Conservation (phyloP, 2,329 filamentous ascomycete species). For the Pseudodiploospora longispora region DNA sequence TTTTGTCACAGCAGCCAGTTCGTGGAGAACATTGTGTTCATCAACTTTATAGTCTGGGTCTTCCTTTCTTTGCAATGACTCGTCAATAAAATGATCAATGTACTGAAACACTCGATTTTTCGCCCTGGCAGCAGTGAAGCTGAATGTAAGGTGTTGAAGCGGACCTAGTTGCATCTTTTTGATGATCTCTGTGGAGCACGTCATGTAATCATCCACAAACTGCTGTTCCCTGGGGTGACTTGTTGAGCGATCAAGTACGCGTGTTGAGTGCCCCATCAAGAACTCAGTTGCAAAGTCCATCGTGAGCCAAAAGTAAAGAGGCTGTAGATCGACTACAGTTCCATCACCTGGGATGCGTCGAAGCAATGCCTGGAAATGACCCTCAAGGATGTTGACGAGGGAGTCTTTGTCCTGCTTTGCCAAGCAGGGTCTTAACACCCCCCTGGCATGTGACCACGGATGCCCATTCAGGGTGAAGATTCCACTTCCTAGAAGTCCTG, state of each 20-base stretch:
- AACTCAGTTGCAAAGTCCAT: constrained; percentile 43
- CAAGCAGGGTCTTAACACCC: constrained; percentile 26
- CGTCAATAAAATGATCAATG: constrained; percentile 36
- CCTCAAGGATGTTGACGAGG: constrained; percentile 21
- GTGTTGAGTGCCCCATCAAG: constrained; percentile 26
- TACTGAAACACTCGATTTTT: constrained; percentile 28
- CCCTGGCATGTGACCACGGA: constrained; percentile 37
- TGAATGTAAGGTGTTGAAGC: constrained; percentile 21
- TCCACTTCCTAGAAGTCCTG: constrained; percentile 33
- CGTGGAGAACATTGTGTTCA: constrained; percentile 41
- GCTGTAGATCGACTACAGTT: constrained; percentile 31
- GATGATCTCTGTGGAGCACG: constrained; percentile 24
- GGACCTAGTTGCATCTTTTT: constrained; percentile 25
- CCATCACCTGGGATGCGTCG: constrained; percentile 15
- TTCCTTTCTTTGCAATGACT: constrained; percentile 18
- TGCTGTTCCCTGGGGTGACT: constrained; percentile 23
- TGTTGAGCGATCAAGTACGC: constrained; percentile 14
- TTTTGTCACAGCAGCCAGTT: constrained; percentile 36
- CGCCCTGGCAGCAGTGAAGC: constrained; percentile 16
- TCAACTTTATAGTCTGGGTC: constrained; percentile 12
- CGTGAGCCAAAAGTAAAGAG: constrained; percentile 38
- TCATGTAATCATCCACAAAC: constrained; percentile 27
- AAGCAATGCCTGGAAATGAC: constrained; percentile 32
- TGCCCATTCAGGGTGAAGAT: constrained; percentile 42
- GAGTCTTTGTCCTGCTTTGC: constrained; percentile 23